Base-by-base conservation (phyloP, 768 basidiomycete species). In the Mycena indigotica region DNA sequence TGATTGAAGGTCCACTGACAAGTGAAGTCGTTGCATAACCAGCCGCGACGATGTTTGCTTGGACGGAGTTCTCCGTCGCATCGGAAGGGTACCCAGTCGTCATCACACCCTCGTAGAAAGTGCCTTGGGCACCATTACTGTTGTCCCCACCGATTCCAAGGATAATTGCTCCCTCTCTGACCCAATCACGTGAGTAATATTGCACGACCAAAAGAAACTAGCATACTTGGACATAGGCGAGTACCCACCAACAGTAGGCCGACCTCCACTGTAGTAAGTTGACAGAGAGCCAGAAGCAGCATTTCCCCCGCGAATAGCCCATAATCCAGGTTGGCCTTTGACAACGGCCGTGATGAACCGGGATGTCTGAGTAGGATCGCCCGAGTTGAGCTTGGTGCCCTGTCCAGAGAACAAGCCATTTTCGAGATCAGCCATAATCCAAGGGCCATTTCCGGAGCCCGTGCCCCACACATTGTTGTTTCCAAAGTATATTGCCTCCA, bases 111-210 rank as follows among this genome's bases (percentile, higher is more conserved):
- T 57, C 56, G 35, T 57, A 57, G 56, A 57, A 57, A 28, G 52
- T 58, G 26, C 57, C 57, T 50, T 58, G 57, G 26, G 41, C 52
- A 28, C 46, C 26, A 24, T 50, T 28, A 49, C 48, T 46, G 38
- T 56, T 56, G 48, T 56, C 55, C 21, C 55, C 55, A 26, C 54
- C 54, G 8, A 55, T 38, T 24, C 56, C 56, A 25, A 61, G 60
- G 51, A 61, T 61, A 52, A 61, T 61, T 25, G 60, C 60, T 21
- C 60, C 60, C 50, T 61, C 60, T 40, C 58, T 62, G n/a, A n/a
- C n/a, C n/a, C n/a, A n/a, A n/a, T n/a, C n/a, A n/a, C n/a, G n/a
- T n/a, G n/a, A n/a, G n/a, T n/a, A n/a, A n/a, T n/a, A n/a, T n/a
- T n/a, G n/a, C n/a, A n/a, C n/a, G n/a, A n/a, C n/a, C n/a, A n/a